Conservation (phyloP, 2,329 filamentous ascomycete species). For the Trichoderma oligosporum region DNA sequence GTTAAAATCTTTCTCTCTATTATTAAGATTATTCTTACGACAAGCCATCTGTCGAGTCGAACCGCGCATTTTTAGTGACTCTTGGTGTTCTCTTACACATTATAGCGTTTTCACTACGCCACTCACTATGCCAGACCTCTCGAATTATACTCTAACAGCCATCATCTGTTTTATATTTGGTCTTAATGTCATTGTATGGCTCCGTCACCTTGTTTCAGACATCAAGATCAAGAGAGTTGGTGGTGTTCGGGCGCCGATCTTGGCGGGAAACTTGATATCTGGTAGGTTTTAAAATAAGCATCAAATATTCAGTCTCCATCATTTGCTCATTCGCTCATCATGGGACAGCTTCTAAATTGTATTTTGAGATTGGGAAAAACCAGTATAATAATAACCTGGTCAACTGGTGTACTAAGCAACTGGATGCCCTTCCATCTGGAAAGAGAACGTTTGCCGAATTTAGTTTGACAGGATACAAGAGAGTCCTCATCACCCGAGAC, state of each 20-base stretch:
- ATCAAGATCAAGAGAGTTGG: conserved; percentile 32
- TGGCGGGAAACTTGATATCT: conserved; percentile 35
- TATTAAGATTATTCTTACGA: too few relatives aligned
- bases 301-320: too few relatives aligned
- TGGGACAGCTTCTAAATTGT: conserved; percentile 21
- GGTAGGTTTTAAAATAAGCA: too few relatives aligned
- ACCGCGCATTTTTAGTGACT: too few relatives aligned
- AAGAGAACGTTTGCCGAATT: conserved; percentile 23
- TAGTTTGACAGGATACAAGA: conserved; percentile 23
- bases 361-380: conserved; percentile 22
- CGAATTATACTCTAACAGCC: neutral
- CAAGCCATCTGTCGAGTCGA: too few relatives aligned
- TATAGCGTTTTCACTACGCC: neutral
- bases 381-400: conserved; percentile 23
- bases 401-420: conserved; percentile 19
- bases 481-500: conserved; percentile 47
- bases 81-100: too few relatives aligned
- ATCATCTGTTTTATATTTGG: neutral
- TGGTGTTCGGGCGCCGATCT: conserved; percentile 32
- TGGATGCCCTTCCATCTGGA: conserved; percentile 18
- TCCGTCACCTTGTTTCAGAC: conserved; percentile 26
- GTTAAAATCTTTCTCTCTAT: neutral
- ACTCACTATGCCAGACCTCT: neutral
- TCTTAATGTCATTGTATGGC: conserved; percentile 23
- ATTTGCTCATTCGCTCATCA: too few relatives aligned